These are phyloP conservation scores for Colletotrichum incanum DNA, from an alignment of 2,329 filamentous ascomycete species.

Conservation along the genomic window DNA sequence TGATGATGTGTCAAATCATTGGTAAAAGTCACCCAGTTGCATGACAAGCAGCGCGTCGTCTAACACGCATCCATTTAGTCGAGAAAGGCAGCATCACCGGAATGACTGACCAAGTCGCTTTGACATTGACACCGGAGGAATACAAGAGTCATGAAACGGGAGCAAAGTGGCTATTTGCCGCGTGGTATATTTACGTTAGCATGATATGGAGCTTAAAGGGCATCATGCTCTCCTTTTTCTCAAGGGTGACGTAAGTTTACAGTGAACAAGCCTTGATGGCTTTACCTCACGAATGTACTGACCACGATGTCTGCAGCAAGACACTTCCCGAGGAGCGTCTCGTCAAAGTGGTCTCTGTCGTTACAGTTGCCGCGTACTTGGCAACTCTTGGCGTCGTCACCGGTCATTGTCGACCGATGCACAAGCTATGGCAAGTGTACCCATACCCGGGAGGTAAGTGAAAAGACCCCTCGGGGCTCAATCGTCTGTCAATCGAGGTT, in stretches of 20 bases:
- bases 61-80: slow-evolving; percentile 5
- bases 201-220: slow-evolving; percentile 40
- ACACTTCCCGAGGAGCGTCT: slow-evolving; percentile 36
- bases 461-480: fast-evolving
- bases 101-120: slow-evolving; percentile 32
- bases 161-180: slow-evolving; percentile 39
- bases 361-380: slow-evolving; percentile 28
- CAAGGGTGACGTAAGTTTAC: slow-evolving; percentile 34
- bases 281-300: neutral
- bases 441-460: slow-evolving; percentile 30
- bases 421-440: slow-evolving; percentile 37
- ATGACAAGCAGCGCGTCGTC: neutral
- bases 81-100: slow-evolving; percentile 38
- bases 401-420: slow-evolving; percentile 29
- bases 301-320: slow-evolving; percentile 8
- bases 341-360: slow-evolving; percentile 23
- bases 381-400: slow-evolving; percentile 32
- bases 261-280: neutral
- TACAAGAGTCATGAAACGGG: slow-evolving; percentile 37
- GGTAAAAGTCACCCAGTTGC: neutral
- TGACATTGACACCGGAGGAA: slow-evolving; percentile 27
- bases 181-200: slow-evolving; percentile 39
- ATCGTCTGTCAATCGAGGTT: neutral
- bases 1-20: slow-evolving; percentile 41
- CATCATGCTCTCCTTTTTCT: slow-evolving; percentile 40